These are phyloP conservation scores for Aspergillus texensis DNA, from an alignment of 2,329 filamentous ascomycete species.

Conservation along the genomic window DNA sequence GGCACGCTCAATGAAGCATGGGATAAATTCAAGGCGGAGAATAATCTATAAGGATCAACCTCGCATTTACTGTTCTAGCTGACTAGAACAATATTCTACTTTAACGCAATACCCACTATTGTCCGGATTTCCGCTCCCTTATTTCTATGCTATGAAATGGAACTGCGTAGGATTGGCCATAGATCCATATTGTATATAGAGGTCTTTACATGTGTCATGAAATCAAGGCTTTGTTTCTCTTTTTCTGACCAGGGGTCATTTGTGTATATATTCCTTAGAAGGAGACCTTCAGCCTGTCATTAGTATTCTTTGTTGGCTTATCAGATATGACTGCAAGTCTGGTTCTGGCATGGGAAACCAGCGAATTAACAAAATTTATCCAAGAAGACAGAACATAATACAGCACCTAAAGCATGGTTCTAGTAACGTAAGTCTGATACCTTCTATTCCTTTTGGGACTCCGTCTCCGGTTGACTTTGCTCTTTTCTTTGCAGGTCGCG, in stretches of 20 bases:
- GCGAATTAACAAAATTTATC: not conserved
- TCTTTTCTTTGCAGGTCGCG: constrained; percentile 13
- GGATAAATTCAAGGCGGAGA: constrained; percentile 69
- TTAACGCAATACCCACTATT: constrained; percentile 1
- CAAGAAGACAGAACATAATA: not conserved
- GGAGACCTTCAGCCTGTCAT: not conserved
- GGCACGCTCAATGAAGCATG: constrained; percentile 68
- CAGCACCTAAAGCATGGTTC: not conserved
- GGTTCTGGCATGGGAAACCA: not conserved
- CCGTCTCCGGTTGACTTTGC: not conserved
- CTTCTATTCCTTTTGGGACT: not conserved
- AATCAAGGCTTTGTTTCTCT: not conserved
- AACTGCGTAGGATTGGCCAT: not conserved
- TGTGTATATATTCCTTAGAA: not conserved
- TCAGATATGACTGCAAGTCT: not conserved
- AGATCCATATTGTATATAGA: not conserved
- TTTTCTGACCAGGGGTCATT: not conserved
- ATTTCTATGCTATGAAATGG: not conserved
- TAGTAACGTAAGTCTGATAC: not conserved
- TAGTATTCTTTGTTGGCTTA: not conserved
- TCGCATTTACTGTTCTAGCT: not conserved
- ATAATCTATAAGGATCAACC: constrained; percentile 50
- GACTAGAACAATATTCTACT: constrained; percentile 3
- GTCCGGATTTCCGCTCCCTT: not conserved
- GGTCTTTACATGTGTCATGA: not conserved